Percentiles rank a stretch among this genome's conserved stretches.
phyloP scores from a whole-genome alignment of 768 basidiomycete species.

The Rhizopogon salebrosus region DNA sequence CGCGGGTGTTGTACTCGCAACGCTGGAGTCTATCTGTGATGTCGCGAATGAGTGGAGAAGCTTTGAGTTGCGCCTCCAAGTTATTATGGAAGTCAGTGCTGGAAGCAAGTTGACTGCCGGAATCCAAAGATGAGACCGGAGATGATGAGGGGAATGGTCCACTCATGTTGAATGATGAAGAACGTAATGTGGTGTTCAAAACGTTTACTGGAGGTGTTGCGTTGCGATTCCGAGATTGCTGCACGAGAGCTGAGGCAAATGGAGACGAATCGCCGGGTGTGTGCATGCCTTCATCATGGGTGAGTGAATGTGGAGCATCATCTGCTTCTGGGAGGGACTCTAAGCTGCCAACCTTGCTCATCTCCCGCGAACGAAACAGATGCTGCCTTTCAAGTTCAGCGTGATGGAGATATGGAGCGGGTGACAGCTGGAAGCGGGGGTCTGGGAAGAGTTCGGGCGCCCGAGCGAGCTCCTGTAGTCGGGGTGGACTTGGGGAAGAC shows the following conservation, averaged over 20 bases:
- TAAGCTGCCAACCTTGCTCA: constrained; percentile 43
- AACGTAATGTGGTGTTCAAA: constrained; percentile 26
- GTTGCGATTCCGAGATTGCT: constrained; percentile 33
- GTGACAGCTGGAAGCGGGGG: constrained; percentile 33
- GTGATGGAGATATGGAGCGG: constrained; percentile 43
- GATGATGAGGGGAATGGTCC: constrained; percentile 58
- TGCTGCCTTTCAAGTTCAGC: constrained; percentile 39
- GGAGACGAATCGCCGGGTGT: constrained; percentile 24
- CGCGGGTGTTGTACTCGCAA: constrained; percentile 63
- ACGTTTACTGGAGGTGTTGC: constrained; percentile 44
- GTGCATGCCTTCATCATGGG: constrained; percentile 21
- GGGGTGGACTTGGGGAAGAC: constrained; percentile 64
- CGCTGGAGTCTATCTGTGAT: constrained; percentile 69
- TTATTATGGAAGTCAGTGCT: constrained; percentile 40
- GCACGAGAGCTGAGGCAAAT: constrained; percentile 35
- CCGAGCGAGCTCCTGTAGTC: constrained; percentile 22
- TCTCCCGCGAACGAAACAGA: constrained; percentile 41
- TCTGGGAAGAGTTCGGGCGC: constrained; percentile 15
- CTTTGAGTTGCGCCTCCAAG: constrained; percentile 71
- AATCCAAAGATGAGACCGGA: constrained; percentile 75
- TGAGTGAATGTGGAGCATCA: constrained; percentile 37
- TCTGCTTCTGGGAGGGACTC: constrained; percentile 54
- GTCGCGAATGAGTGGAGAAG: constrained; percentile 72
- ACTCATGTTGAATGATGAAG: constrained; percentile 38
- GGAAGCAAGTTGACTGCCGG: constrained; percentile 57